Evolutionary conservation across 2,329 filamentous ascomycete species (phyloP), one percentile per base, ranked within the genome.

Genomic region (Ophiostoma montium): DNA sequence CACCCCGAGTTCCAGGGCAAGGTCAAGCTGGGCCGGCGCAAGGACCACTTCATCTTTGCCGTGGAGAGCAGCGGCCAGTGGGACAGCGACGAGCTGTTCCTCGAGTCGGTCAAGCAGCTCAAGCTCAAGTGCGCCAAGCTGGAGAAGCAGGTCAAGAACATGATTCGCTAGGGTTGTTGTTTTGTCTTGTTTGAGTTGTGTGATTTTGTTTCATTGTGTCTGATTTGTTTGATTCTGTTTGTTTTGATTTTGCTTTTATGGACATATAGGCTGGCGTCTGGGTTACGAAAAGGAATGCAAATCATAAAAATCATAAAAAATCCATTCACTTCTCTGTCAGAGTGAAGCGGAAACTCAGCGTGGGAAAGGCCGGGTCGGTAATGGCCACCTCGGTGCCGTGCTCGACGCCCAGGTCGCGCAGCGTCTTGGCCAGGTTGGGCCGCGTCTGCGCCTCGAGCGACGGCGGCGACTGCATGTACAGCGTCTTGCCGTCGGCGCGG

Each of bases 21-120:
- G 71, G 92, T 98, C 55, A 89, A 88, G 71, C 77, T 98, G 31
- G 92, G 92, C 39, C 76, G 94, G 49, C 72, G 88, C 58, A 75
- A 88, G 56, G 92, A 98, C 64, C 94, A 98, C 69, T 98, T 98
- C 65, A 96, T 98, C 66, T 98, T 92, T 72, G 84, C 80, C 49
- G 75, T 98, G 33, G 92, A 98, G 72, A 95, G 89, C 70, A 83
- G 87, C 0, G 94, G 92, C 6, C 92, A 98, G 68, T 94, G 87
- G 71, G 82, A 92, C 52, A 95, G 88, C 61, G 90, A 96, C 59
- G 82, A 88, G 66, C 72, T 98, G 55, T 96, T 98, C 70, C 67
- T 98, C 50, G 88, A 96, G 67, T 81, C 86, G 27, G 76, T 98
- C 46, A 84, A 83, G 67, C 71, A 87, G 57, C 68, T 98, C 54